Evolutionary conservation across 805 yeast genomes (phyloP), one percentile per base, ranked within the genome.

Genomic region (Hanseniaspora nectarophila): DNA sequence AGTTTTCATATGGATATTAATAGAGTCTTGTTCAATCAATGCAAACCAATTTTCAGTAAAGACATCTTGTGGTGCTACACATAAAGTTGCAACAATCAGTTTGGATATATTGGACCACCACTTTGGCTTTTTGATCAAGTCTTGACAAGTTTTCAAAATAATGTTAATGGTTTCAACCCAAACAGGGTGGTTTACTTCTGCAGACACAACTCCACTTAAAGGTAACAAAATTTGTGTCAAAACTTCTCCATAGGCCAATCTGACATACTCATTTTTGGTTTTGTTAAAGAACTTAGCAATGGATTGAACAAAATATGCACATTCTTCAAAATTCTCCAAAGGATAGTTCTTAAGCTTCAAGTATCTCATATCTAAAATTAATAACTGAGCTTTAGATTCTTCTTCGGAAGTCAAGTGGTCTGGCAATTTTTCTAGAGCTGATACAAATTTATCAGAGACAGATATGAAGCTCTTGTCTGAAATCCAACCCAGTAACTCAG

Each of bases 121-220:
- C 58, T 71, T 74, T 21, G 58, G 73, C 54, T 65, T 73, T 39
- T 61, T 59, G 53, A 66, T 73, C 69, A 74, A 72, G 45, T 68
- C 75, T 53, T 63, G 65, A 38, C 72, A 73, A 15, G 74, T 76
- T 15, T 71, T 65, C 63, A 76, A 80, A 13, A 90, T 77, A 18
- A 72, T 68, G 21, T 75, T 75, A 51, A 87, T 76, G 0, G 96
- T 92, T 38, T 80, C 85, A 0, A 82, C 80, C 99, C 98, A 92
- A 1, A 83, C 79, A 3, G 98, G 98, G 63, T 90, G 95, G 61
- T 92, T 90, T 0, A 87, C 89, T 63, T 92, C 99, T 0, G 96
- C 97, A 0, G 96, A 86, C 31, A 89, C 72, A 1, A 80, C 73
- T 8, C 86, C 90, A 0, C 97, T 94, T 23, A 92, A 65, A 0